Conservation (phyloP, 1,139 yeast genomes). For the Diutina neorugosa region DNA sequence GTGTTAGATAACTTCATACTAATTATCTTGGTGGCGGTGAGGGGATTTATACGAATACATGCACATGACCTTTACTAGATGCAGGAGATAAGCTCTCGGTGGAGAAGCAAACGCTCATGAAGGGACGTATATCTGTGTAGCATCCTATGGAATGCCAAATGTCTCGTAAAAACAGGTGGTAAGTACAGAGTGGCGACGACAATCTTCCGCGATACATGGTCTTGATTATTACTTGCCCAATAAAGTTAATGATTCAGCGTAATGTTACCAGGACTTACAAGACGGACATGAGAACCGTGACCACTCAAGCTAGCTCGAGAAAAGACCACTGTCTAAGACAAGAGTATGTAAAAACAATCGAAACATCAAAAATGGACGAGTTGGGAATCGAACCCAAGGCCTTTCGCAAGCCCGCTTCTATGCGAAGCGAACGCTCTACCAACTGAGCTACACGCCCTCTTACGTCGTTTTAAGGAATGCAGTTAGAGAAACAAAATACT, state of each 20-base stretch:
- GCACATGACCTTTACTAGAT: neutral
- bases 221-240: no score
- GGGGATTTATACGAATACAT: neutral
- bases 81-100: neutral
- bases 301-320: no score
- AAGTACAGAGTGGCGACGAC: neutral
- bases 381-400: neutral
- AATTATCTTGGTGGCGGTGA: neutral
- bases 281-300: no score
- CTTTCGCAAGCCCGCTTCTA: neutral
- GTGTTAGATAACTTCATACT: neutral
- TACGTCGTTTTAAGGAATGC: neutral
- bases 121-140: neutral
- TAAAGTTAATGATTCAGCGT: no score
- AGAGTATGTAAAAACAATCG: neutral
- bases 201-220: no score
- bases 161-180: no score
- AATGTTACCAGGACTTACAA: no score
- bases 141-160: neutral
- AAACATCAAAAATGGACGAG: neutral
- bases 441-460: neutral
- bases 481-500: no score
- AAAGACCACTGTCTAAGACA: no score
- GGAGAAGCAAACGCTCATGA: neutral
- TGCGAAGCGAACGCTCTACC: neutral